Percentiles rank a stretch among this genome's conserved stretches.
Evolutionary conservation across 257 asterid genomes (phyloP).

Genomic region (Scutellaria galericulata): DNA sequence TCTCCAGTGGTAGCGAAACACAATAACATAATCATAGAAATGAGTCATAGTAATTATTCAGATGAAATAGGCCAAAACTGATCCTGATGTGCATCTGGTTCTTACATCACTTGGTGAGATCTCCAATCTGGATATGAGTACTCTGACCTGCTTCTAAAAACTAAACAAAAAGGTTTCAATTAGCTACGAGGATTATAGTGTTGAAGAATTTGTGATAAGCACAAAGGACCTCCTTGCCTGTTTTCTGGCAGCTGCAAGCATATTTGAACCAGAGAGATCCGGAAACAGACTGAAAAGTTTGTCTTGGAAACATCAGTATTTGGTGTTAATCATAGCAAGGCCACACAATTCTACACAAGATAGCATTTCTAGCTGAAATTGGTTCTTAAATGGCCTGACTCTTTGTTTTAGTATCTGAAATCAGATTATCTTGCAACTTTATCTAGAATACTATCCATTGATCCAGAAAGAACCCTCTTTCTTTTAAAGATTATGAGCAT

Average conservation of each 20-base stretch:
- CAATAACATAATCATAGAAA: background rate
- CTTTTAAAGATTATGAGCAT: background rate
- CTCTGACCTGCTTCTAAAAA: background rate
- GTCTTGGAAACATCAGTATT: background rate
- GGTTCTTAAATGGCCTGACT: background rate
- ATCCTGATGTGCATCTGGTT: background rate
- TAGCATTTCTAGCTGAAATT: background rate
- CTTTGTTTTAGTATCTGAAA: slow-evolving; percentile 7
- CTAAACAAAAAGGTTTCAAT: background rate
- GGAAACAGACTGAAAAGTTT: background rate
- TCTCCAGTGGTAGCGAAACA: too few relatives aligned
- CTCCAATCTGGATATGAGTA: background rate
- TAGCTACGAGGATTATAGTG: too few relatives aligned
- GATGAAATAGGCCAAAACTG: background rate
- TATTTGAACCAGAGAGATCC: too few relatives aligned
- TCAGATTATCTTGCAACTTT: background rate
- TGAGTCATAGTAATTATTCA: background rate
- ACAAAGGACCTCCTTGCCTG: too few relatives aligned
- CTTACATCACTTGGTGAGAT: background rate
- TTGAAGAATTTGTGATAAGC: too few relatives aligned
- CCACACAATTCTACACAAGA: background rate
- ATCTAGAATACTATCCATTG: background rate
- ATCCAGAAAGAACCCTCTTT: slow-evolving; percentile 15
- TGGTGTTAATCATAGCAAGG: slow-evolving; percentile 8
- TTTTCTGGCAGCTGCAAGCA: too few relatives aligned